phyloP scores from a whole-genome alignment of 2,329 filamentous ascomycete genomes.

The Alternaria burnsii region DNA sequence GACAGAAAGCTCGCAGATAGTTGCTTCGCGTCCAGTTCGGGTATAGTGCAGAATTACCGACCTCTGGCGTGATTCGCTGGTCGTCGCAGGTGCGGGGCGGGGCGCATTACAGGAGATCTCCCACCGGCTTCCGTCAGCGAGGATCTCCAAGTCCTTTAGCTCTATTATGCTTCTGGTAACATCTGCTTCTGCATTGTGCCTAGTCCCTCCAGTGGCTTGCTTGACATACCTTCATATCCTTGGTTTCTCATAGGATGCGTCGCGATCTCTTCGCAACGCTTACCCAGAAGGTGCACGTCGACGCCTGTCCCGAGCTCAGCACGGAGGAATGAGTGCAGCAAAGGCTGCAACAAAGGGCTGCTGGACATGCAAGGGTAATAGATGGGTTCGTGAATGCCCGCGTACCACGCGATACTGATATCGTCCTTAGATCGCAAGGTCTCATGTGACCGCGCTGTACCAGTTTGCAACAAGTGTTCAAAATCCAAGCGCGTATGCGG shows the following conservation, averaged over 20 bases:
- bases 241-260: not conserved
- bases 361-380: slow-evolving; percentile 1
- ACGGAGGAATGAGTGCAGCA: not conserved
- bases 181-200: not conserved
- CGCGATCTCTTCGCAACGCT: not conserved
- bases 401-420: not conserved
- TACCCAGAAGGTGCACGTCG: not conserved
- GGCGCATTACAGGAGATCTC: not conserved
- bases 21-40: slow-evolving; percentile 8
- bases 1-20: slow-evolving; percentile 11
- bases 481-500: slow-evolving; percentile 20
- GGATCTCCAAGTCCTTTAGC: not conserved
- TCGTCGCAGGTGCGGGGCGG: not conserved
- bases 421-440: slow-evolving; percentile 19
- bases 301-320: not conserved
- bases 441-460: slow-evolving; percentile 19
- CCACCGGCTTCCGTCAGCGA: not conserved
- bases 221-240: not conserved
- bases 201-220: not conserved
- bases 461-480: slow-evolving; percentile 15
- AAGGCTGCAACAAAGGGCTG: not conserved
- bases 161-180: not conserved
- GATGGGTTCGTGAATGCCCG: rapidly evolving
- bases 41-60: not conserved
- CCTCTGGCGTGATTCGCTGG: not conserved